Base-by-base conservation (phyloP, 306 rosid species). In the Chamaecrista fasciculata region DNA sequence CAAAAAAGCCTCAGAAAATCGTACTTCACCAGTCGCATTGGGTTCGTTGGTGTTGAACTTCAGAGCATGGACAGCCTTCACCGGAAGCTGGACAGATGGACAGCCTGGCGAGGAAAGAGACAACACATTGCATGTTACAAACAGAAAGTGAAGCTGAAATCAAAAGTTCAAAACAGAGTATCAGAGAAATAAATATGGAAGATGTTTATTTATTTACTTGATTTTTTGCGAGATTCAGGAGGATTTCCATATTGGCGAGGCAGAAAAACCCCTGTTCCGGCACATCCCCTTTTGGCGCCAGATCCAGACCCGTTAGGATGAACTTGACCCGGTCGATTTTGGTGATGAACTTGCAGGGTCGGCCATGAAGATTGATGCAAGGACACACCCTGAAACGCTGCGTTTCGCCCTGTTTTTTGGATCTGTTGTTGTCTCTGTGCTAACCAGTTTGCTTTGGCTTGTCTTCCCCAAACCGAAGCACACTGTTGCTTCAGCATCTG, bases 261-360 rank as follows among this genome's bases (percentile, higher is more conserved):
- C 60, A 92, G 47, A 78, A 92, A 92, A 1, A 92, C 98, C 1
- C 98, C 98, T 2, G 98, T 92, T 21, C 98, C 96, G 24, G 79
- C 82, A 16, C 74, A 83, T 1, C 70, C 86, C 18, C 76, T 86
- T 56, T 81, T 90, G 23, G 16, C 75, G 8, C 69, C 60, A 58
- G 95, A 69, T 47, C 92, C 83, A 44, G 83, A 15, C 12, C 75
- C 62, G 14, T 5, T 55, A 10, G 8, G 79, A 2, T 71, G 76
- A 1, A 59, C 74, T 9, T 25, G 80, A 15, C 71, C 74, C 11
- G 25, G 80, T 18, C 71, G 86, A 33, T 57, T 79, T 4, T 81
- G 87, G 5, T 14, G 81, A 0, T 57, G 79, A 24, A 39, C 59
- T 31, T 62, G 85, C 34, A 57, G 59, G 0, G 83, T 37, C 5